phyloP scores from a whole-genome alignment of 495 filamentous ascomycete species.

The Neurospora sp. region DNA sequence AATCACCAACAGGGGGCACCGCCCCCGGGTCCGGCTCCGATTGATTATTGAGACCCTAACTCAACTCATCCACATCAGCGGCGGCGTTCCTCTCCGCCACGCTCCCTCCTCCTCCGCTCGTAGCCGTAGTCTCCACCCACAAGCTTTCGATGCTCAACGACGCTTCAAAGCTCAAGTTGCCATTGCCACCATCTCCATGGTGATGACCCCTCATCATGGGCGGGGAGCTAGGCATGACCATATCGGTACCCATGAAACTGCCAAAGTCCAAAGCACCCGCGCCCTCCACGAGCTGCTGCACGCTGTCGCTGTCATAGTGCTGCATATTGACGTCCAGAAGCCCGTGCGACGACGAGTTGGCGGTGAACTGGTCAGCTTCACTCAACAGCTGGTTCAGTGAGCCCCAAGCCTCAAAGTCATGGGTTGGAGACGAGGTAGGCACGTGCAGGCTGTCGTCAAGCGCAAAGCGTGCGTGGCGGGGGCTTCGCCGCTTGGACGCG shows the following conservation, averaged over 20 bases:
- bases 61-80: background rate
- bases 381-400: conserved; percentile 50
- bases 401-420: conserved; percentile 10
- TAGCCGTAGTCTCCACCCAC: conserved; percentile 5
- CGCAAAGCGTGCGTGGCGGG: conserved; percentile 22
- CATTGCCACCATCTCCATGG: background rate
- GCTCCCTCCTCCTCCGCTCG: background rate
- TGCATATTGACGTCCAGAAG: conserved; percentile 25
- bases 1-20: background rate
- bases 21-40: background rate
- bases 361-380: conserved; percentile 38
- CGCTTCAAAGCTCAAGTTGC: conserved; percentile 13
- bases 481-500: conserved; percentile 29
- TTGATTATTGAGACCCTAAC: background rate
- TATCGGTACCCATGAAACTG: conserved; percentile 39
- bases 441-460: conserved; percentile 12
- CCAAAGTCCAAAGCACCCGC: conserved; percentile 28
- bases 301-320: conserved; percentile 28
- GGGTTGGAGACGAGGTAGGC: conserved; percentile 39
- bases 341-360: conserved; percentile 25
- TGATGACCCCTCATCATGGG: conserved; percentile 23
- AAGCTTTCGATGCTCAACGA: conserved; percentile 10
- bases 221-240: conserved; percentile 44
- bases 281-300: conserved; percentile 14
- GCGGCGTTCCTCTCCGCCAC: background rate